Evolutionary conservation across 2,329 filamentous ascomycete genomes (phyloP).

Genomic region (Pestalotiopsis sp.): DNA sequence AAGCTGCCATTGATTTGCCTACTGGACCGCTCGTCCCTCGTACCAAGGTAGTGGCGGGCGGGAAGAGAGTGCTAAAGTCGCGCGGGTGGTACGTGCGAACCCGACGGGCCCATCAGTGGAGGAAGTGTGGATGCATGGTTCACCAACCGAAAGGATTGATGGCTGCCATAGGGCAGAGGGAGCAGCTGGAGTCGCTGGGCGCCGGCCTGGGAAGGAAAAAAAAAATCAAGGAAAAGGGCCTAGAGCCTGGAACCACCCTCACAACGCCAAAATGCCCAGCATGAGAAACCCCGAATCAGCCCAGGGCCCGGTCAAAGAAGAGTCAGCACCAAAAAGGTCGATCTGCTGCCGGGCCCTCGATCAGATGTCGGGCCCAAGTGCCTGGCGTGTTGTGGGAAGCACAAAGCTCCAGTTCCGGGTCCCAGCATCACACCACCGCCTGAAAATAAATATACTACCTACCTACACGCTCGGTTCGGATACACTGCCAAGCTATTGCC

Average conservation of each 20-base stretch:
- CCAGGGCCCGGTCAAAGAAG: not conserved
- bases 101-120: not conserved
- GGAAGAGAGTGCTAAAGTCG: slow-evolving; percentile 4
- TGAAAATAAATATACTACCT: not conserved
- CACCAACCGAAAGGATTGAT: not conserved
- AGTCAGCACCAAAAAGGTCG: not conserved
- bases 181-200: not conserved
- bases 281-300: not conserved
- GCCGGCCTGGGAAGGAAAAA: too few species aligned
- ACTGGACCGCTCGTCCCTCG: slow-evolving; percentile 1
- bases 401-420: not conserved
- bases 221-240: not conserved
- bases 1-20: not conserved
- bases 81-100: slow-evolving; percentile 4
- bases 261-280: not conserved
- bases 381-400: not conserved
- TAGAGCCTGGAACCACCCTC: not conserved
- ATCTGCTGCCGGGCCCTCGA: not conserved
- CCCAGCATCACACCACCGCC: not conserved
- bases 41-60: not conserved
- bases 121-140: slow-evolving; percentile 1
- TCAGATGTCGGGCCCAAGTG: not conserved
- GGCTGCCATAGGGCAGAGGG: not conserved
- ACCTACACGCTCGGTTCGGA: not conserved
- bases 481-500: not conserved